Base-by-base conservation (phyloP, 345 rosid species). In the Clausena lansium region DNA sequence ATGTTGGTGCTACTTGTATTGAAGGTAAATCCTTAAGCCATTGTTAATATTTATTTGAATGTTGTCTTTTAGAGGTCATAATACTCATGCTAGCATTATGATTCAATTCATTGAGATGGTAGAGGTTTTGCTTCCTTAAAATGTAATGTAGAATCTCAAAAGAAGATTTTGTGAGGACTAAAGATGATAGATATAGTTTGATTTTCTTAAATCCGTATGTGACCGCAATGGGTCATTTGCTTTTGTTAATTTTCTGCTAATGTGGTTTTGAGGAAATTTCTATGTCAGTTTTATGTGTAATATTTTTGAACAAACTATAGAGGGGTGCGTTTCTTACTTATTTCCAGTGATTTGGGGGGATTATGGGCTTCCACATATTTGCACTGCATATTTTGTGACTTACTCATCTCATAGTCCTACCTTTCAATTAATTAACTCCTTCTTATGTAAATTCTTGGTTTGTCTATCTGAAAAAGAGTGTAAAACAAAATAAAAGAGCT, bases 1-100 rank as follows among this genome's bases (percentile, higher is more conserved):
- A 95, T 75, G 93, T 95, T 62, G 97, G 98, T 83, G 98, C 99
- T 65, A 61, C 89, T 71, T 86, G 83, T 84, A 62, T 92, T 76
- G 93, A 88, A 86, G 98, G 98, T 93, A 85, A 79, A 61, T 75
- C 45, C 71, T 75, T 52, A 45, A 66, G 54, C 66, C 45, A 63
- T 63, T 60, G 60, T 38, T 75, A 35, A 76, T 35, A 28, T 60
- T 71, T 32, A 50, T 57, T 15, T 68, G 71, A 59, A 32, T 70
- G 67, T 78, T 62, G 15, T 30, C n/a, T 58, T 57, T 71, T n/a
- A 38, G 20, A 35, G 22, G 45, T 68, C 55, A 58, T 39, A 63
- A 9, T 63, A 54, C 65, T 71, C 30, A 4, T 69, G 13, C n/a
- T 41, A 9, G 52, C 25, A 33, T 78, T 32, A 2, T 35, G 47